A percentile compares a stretch with the other conserved stretches of the same genome.
phyloP scores from a whole-genome alignment of 2,329 filamentous ascomycete genomes.

The Colletotrichum spaethianum region DNA sequence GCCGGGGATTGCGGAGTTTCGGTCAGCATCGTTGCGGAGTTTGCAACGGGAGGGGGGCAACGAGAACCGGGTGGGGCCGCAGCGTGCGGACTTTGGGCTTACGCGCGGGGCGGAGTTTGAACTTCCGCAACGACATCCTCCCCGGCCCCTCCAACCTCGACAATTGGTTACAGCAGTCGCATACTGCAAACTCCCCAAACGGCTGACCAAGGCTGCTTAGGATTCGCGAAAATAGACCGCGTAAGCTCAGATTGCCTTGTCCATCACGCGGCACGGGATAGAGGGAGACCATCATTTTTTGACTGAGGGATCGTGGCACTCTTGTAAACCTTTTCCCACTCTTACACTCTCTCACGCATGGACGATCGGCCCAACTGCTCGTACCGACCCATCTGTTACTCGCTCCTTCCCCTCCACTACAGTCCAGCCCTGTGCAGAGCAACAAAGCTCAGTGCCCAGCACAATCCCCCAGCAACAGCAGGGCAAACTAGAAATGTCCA shows the following conservation, averaged over 20 bases:
- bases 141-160: constrained; percentile 7
- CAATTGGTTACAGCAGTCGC: neutral
- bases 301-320: neutral
- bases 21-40: too few species aligned
- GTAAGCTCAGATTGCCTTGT: neutral
- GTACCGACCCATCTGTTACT: neutral
- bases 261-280: neutral
- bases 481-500: neutral
- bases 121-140: constrained; percentile 13
- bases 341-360: neutral
- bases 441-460: neutral
- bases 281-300: neutral
- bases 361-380: neutral
- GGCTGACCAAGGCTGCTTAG: neutral
- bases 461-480: neutral
- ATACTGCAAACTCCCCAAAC: neutral
- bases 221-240: neutral
- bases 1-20: constrained; percentile 4
- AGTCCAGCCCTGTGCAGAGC: neutral
- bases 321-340: neutral
- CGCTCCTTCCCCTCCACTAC: neutral
- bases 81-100: constrained; percentile 26
- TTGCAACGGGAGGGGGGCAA: neutral
- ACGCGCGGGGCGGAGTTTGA: constrained; percentile 34
- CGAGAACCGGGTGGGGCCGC: constrained; percentile 31